These are phyloP conservation scores for Nidularia sp. DNA, from an alignment of 768 basidiomycete genomes.

Conservation along the genomic window DNA sequence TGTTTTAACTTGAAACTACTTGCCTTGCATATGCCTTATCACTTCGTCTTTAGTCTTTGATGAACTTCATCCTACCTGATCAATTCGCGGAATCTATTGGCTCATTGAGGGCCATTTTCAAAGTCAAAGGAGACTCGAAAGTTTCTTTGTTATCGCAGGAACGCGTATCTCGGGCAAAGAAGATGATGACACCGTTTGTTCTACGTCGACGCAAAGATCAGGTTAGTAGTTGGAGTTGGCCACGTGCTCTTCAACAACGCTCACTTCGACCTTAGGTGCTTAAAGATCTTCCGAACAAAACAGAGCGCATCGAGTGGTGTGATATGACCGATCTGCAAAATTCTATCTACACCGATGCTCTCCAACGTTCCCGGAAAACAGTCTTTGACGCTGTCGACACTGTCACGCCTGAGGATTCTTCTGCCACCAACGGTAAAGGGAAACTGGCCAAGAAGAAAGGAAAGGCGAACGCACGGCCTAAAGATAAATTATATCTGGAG, in stretches of 20 bases:
- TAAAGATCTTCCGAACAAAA: slow-evolving; percentile 89
- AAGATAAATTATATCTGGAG: slow-evolving; percentile 70
- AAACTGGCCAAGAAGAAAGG: slow-evolving; percentile 41
- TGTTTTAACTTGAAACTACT: slow-evolving; percentile 19
- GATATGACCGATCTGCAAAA: slow-evolving; percentile 83
- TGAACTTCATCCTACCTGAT: slow-evolving; percentile 96
- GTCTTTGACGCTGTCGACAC: slow-evolving; percentile 47
- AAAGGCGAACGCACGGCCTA: slow-evolving; percentile 34
- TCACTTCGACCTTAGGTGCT: slow-evolving; percentile 55
- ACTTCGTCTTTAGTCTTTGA: slow-evolving; percentile 66
- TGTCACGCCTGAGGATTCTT: slow-evolving; percentile 15
- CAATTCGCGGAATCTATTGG: slow-evolving; percentile 78
- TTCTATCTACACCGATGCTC: slow-evolving; percentile 79
- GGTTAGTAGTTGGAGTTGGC: slow-evolving; percentile 28
- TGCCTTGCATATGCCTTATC: slow-evolving; percentile 2
- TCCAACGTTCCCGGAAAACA: slow-evolving; percentile 82
- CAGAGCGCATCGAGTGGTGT: slow-evolving; percentile 93
- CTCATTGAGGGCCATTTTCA: slow-evolving; percentile 91
- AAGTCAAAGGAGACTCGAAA: slow-evolving; percentile 90
- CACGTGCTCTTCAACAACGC: no score
- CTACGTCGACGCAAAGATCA: slow-evolving; percentile 96
- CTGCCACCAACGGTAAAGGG: slow-evolving; percentile 16
- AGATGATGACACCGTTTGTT: slow-evolving; percentile 99
- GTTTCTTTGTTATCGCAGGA: slow-evolving; percentile 86
- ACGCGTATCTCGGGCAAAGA: slow-evolving; percentile 92